Evolutionary conservation across 192 early-diverging fungal genomes (phyloP).

Genomic region (Coemansia sp.): DNA sequence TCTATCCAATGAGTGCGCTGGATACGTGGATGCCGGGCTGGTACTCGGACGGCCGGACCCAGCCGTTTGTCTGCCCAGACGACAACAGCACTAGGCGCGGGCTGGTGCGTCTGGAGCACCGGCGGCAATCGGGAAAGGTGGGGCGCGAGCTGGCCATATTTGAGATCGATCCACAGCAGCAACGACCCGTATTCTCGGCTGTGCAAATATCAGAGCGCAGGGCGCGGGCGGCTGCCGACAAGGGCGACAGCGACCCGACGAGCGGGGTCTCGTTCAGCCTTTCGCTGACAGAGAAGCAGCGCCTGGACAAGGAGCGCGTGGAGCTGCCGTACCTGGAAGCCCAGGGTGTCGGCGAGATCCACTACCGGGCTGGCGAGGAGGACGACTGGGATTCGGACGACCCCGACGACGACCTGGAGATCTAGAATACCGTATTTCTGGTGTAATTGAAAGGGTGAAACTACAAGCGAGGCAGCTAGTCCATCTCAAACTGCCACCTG

Average conservation of each 20-base stretch:
- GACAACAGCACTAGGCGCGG: conserved; percentile 24
- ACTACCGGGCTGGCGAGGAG: conserved; percentile 79
- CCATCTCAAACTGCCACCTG: conserved; percentile 68
- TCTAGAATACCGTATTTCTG: conserved; percentile 39
- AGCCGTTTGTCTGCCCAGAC: conserved; percentile 17
- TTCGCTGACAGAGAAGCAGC: conserved; percentile 75
- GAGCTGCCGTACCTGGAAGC: conserved; percentile 76
- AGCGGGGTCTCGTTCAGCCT: conserved; percentile 82
- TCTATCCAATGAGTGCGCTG: conserved; percentile 19
- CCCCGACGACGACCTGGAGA: conserved; percentile 85
- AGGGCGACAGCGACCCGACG: conserved; percentile 39
- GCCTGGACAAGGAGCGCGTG: conserved; percentile 62
- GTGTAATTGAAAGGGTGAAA: not conserved
- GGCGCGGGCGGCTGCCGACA: not conserved
- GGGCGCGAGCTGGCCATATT: conserved; percentile 30
- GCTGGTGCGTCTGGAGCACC: conserved; percentile 33
- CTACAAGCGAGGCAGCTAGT: too few relatives aligned
- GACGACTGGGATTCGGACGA: conserved; percentile 92
- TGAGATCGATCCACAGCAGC: conserved; percentile 18
- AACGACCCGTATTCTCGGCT: conserved; percentile 9
- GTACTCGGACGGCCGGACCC: conserved; percentile 29
- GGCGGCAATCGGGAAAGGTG: conserved; percentile 36
- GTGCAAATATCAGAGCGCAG: not conserved
- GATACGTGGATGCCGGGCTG: conserved; percentile 45
- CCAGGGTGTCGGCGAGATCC: conserved; percentile 46